Conservation (phyloP, 345 rosid species). For the Arabidopsis arenosa region DNA sequence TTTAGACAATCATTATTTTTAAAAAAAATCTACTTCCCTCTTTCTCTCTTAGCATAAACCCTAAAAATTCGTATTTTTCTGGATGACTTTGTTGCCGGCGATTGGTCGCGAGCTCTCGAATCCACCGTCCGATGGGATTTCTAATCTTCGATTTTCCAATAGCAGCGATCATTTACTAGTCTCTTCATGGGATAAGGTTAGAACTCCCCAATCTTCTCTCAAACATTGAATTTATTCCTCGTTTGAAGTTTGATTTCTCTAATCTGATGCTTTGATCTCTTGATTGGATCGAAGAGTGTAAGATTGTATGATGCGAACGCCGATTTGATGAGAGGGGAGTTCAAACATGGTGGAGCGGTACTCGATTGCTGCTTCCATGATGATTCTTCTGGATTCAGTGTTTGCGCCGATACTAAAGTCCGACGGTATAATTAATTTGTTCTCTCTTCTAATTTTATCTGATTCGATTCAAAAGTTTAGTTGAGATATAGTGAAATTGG, state of each 20-base stretch:
- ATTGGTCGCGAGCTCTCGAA: constrained; percentile 80
- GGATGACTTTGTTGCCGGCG: constrained; percentile 56
- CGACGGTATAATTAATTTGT: constrained; percentile 54
- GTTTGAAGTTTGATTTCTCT: background rate
- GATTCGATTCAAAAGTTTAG: background rate
- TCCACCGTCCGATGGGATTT: constrained; percentile 93
- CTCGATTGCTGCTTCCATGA: constrained; percentile 98
- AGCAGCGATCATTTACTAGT: constrained; percentile 94
- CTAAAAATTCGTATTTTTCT: constrained; percentile 17
- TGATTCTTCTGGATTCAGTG: constrained; percentile 95
- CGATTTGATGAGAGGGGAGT: constrained; percentile 80
- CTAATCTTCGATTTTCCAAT: constrained; percentile 93
- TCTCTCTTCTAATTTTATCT: background rate
- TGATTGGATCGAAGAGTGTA: constrained; percentile 56
- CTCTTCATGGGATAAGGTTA: constrained; percentile 97
- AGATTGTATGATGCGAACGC: constrained; percentile 83
- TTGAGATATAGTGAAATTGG: background rate
- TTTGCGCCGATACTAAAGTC: constrained; percentile 71
- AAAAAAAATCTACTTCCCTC: constrained; percentile 21
- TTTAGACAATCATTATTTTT: background rate
- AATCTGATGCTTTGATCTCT: background rate
- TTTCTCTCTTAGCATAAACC: constrained; percentile 15
- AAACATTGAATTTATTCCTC: background rate
- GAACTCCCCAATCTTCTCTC: background rate
- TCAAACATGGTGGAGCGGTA: constrained; percentile 88